phyloP scores from a whole-genome alignment of 345 rosid species.

The Eucalyptus grandis region DNA sequence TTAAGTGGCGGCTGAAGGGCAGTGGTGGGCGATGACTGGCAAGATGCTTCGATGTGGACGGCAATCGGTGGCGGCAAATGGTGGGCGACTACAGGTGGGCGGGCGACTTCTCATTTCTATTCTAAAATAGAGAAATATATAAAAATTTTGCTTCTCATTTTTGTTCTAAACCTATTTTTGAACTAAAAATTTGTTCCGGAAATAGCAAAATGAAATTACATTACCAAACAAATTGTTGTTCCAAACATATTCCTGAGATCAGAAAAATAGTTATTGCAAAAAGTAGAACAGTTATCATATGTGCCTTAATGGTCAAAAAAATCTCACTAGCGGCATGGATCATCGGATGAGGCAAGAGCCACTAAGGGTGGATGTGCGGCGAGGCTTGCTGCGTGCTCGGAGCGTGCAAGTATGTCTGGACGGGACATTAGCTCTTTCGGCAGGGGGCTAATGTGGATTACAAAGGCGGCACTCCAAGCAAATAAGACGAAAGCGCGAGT shows the following conservation, averaged over 20 bases:
- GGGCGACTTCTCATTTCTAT: too few relatives aligned
- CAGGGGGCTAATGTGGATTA: neutral
- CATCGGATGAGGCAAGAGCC: neutral
- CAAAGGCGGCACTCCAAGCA: neutral
- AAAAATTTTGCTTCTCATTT: too few relatives aligned
- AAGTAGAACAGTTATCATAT: rapidly evolving
- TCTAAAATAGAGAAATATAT: too few relatives aligned
- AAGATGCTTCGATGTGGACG: rapidly evolving
- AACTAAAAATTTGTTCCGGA: rapidly evolving
- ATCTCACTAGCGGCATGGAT: rapidly evolving
- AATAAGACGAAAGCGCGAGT: neutral
- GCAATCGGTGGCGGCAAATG: too few relatives aligned
- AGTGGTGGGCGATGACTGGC: too few relatives aligned
- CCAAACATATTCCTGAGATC: rapidly evolving
- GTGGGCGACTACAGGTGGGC: too few relatives aligned
- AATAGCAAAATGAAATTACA: too few relatives aligned
- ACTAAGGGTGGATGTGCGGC: neutral
- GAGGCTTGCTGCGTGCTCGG: neutral
- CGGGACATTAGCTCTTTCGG: neutral
- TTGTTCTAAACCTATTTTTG: too few relatives aligned
- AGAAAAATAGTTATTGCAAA: too few relatives aligned
- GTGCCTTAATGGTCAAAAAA: rapidly evolving
- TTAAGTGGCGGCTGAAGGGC: rapidly evolving
- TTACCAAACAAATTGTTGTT: too few relatives aligned
- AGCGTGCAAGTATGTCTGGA: neutral